Conservation (phyloP, 495 filamentous ascomycete species). For the Hypoxylon cercidicola region DNA sequence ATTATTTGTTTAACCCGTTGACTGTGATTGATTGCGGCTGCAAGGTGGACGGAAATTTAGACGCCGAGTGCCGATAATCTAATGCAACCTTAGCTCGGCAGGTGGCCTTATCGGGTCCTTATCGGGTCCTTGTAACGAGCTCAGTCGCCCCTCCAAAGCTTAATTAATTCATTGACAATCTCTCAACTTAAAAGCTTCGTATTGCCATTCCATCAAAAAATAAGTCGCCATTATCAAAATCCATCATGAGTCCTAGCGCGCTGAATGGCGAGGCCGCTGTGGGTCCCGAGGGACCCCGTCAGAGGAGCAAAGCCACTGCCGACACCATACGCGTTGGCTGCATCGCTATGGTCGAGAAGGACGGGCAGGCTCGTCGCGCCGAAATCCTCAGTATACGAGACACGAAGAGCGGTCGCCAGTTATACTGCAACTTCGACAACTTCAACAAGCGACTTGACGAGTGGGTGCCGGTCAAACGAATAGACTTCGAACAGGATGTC, state of each 20-base stretch:
- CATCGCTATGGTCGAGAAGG: constrained; percentile 64
- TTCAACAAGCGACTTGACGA: constrained; percentile 99
- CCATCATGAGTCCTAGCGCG: constrained; percentile 55
- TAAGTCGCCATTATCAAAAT: constrained; percentile 25
- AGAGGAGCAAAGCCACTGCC: constrained; percentile 82
- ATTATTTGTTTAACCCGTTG: not conserved
- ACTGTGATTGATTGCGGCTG: not conserved
- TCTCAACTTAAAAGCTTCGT: constrained; percentile 10
- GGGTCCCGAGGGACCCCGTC: constrained; percentile 61
- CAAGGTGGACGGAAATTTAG: not conserved
- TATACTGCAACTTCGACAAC: constrained; percentile 98
- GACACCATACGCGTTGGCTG: constrained; percentile 72
- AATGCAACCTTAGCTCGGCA: no score
- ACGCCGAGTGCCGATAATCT: constrained; percentile 24
- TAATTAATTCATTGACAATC: constrained; percentile 10
- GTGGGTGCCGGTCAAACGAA: constrained; percentile 83
- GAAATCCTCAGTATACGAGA: constrained; percentile 91
- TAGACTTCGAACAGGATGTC: constrained; percentile 76
- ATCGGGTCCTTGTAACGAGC: constrained; percentile 1
- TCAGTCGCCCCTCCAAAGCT: constrained; percentile 39
- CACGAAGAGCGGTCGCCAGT: constrained; percentile 82
- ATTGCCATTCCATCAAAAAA: constrained; percentile 38
- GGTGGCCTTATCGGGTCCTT: not conserved
- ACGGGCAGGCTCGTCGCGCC: constrained; percentile 86
- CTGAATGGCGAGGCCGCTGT: constrained; percentile 55